Evolutionary conservation across 495 filamentous ascomycete genomes (phyloP).

Genomic region (Xylaria longipes): DNA sequence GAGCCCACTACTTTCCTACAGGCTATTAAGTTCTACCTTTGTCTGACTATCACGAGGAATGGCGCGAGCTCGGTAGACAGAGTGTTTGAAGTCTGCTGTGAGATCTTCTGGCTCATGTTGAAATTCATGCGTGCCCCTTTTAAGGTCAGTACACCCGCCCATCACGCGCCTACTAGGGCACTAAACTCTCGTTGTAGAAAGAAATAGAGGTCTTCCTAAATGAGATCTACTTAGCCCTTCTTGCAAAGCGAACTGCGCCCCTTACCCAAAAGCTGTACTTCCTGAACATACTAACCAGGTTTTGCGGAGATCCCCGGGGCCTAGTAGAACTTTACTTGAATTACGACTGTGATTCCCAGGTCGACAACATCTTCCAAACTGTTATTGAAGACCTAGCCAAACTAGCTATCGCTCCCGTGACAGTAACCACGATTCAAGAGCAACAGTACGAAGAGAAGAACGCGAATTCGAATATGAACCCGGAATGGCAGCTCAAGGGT

Average conservation of each 20-base stretch:
- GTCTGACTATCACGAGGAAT: constrained; percentile 91
- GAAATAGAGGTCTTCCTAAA: constrained; percentile 98
- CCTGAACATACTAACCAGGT: constrained; percentile 80
- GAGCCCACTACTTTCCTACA: constrained; percentile 93
- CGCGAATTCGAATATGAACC: constrained; percentile 62
- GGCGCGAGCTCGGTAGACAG: constrained; percentile 88
- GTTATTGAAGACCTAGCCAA: constrained; percentile 92
- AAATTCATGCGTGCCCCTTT: constrained; percentile 92
- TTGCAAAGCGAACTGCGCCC: constrained; percentile 86
- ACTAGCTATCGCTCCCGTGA: constrained; percentile 75
- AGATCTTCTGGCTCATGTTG: constrained; percentile 97
- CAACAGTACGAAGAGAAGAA: constrained; percentile 79
- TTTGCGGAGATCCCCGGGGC: constrained; percentile 84
- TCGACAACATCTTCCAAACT: constrained; percentile 97
- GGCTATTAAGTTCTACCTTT: constrained; percentile 94
- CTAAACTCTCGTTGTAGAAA: constrained; percentile 64
- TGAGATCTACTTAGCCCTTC: constrained; percentile 93
- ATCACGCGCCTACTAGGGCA: not conserved
- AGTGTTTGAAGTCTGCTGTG: constrained; percentile 94
- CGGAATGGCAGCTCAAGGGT: constrained; percentile 84
- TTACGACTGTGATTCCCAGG: constrained; percentile 93
- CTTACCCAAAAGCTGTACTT: constrained; percentile 91
- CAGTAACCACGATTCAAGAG: constrained; percentile 77
- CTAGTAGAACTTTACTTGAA: constrained; percentile 97
- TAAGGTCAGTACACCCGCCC: constrained; percentile 65